Evolutionary conservation across 2,329 filamentous ascomycete species (phyloP).

Genomic region (Bipolaris oryzae): DNA sequence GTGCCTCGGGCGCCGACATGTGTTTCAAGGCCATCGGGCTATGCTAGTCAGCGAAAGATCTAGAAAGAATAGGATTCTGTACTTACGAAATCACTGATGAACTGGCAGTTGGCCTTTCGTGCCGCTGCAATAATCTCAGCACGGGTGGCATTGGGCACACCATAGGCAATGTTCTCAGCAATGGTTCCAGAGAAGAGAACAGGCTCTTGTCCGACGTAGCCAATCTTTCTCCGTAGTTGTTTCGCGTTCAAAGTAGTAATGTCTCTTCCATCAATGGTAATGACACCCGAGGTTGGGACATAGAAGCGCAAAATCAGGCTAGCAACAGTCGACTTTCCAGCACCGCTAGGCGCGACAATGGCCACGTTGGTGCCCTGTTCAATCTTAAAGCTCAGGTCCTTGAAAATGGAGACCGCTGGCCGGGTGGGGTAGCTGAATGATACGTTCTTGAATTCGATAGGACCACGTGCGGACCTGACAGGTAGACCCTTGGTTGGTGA

Average conservation of each 20-base stretch:
- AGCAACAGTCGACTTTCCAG: conserved; percentile 94
- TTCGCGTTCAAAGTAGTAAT: conserved; percentile 89
- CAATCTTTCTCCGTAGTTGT: conserved; percentile 87
- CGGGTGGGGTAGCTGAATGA: conserved; percentile 91
- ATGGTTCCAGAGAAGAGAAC: conserved; percentile 87
- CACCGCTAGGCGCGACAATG: conserved; percentile 93
- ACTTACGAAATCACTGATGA: conserved; percentile 87
- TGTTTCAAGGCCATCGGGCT: conserved; percentile 92
- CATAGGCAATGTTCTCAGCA: conserved; percentile 90
- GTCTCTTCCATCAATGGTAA: conserved; percentile 84
- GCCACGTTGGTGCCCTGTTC: conserved; percentile 93
- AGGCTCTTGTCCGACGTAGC: conserved; percentile 93
- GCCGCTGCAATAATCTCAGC: conserved; percentile 86
- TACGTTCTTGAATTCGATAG: conserved; percentile 86
- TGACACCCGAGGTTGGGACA: conserved; percentile 74
- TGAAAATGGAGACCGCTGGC: conserved; percentile 90
- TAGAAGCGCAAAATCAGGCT: conserved; percentile 94
- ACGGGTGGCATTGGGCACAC: conserved; percentile 76
- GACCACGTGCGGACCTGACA: conserved; percentile 82
- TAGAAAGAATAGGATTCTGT: neutral
- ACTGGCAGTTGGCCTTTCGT: conserved; percentile 90
- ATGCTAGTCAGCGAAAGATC: conserved; percentile 24
- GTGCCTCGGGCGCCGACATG: conserved; percentile 90
- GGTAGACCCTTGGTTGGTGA: conserved; percentile 81
- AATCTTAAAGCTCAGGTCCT: conserved; percentile 86